Conservation (phyloP, 202 grass and related monocot species). For the Carex sylvatica region DNA sequence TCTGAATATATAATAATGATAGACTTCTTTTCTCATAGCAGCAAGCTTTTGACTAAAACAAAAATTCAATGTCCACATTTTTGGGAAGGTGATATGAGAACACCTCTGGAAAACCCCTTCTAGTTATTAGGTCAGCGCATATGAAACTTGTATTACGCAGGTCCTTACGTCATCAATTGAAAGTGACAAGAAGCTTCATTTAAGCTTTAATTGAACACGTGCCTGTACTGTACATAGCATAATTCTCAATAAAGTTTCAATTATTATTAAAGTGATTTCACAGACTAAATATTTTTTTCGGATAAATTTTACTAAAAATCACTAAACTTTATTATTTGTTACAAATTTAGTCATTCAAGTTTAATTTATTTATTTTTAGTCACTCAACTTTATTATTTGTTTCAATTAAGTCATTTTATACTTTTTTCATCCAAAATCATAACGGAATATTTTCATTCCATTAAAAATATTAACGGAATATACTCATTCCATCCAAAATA, state of each 20-base stretch:
- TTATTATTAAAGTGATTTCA: neutral
- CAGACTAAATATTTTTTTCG: too few species aligned
- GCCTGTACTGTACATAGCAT: neutral
- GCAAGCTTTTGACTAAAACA: constrained; percentile 14
- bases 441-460: too few species aligned
- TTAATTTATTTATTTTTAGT: too few species aligned
- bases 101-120: neutral
- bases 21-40: neutral
- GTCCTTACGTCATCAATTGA: constrained; percentile 18
- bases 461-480: too few species aligned
- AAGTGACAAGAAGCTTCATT: neutral
- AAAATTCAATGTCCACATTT: constrained; percentile 2
- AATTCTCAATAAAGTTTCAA: neutral
- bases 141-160: neutral
- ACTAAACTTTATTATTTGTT: too few species aligned
- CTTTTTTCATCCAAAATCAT: too few species aligned
- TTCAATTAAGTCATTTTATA: too few species aligned
- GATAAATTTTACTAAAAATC: too few species aligned
- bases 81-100: neutral
- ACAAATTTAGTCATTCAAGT: too few species aligned
- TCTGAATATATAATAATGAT: neutral
- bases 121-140: neutral
- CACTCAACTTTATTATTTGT: too few species aligned
- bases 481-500: too few species aligned
- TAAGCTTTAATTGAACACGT: neutral